These are phyloP conservation scores for Hypoxylon rubiginosum DNA, from an alignment of 2,329 filamentous ascomycete genomes.

Conservation along the genomic window DNA sequence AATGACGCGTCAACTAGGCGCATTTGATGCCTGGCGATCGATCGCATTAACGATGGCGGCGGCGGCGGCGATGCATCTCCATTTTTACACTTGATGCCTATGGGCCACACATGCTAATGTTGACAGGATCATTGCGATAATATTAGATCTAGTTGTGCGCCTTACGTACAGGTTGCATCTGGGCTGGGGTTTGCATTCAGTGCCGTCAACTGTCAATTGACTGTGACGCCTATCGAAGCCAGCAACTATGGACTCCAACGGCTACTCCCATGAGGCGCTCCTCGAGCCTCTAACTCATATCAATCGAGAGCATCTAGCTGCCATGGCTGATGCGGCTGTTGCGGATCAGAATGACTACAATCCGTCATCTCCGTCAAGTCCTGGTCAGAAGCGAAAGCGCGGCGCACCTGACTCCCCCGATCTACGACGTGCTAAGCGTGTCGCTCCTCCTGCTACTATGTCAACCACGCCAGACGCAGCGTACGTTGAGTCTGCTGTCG, in stretches of 20 bases:
- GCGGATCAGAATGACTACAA: conserved; percentile 64
- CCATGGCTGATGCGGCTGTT: conserved; percentile 63
- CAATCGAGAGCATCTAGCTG: conserved; percentile 52
- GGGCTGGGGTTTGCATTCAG: conserved; percentile 41
- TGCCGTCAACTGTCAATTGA: conserved; percentile 39
- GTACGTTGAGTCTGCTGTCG: conserved; percentile 68
- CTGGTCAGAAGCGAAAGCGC: conserved; percentile 69
- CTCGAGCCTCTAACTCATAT: conserved; percentile 51
- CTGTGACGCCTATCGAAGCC: conserved; percentile 29
- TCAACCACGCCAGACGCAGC: conserved; percentile 58
- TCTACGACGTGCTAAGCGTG: conserved; percentile 64
- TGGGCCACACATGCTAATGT: conserved; percentile 35
- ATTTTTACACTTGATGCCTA: conserved; percentile 10
- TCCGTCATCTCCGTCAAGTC: conserved; percentile 57
- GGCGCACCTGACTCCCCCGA: conserved; percentile 62
- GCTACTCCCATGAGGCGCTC: conserved; percentile 51
- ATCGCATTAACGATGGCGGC: not conserved
- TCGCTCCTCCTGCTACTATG: conserved; percentile 61
- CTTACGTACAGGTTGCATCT: conserved; percentile 30
- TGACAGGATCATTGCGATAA: conserved; percentile 32
- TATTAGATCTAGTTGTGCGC: conserved; percentile 24
- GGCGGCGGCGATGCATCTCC: conserved; percentile 31
- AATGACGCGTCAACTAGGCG: conserved; percentile 1
- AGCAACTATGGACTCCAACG: conserved; percentile 51
- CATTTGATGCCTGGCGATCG: conserved; percentile 3